Evolutionary conservation across 176 grass and related monocot species (phyloP).

Genomic region (Cenchrus americanus): DNA sequence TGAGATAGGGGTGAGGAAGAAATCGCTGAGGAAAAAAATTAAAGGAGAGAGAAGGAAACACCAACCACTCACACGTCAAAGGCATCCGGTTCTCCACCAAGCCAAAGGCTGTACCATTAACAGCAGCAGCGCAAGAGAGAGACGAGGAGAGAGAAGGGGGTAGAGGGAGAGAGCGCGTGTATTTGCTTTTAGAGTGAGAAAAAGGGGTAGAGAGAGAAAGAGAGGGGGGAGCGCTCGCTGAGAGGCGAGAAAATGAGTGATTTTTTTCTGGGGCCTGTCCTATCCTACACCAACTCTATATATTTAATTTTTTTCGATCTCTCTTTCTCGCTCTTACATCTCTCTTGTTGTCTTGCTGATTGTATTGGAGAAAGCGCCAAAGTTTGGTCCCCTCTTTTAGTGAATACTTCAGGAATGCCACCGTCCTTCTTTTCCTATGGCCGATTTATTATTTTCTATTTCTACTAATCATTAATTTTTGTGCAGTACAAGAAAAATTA

Average conservation of each 20-base stretch:
- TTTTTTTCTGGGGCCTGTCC: conserved; percentile 59
- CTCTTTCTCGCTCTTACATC: conserved; percentile 27
- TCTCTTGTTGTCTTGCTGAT: conserved; percentile 13
- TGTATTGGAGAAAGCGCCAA: not conserved
- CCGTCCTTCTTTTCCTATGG: not conserved
- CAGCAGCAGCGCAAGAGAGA: conserved; percentile 66
- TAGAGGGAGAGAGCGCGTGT: conserved; percentile 22
- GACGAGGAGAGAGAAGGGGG: conserved; percentile 35
- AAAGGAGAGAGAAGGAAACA: conserved; percentile 59
- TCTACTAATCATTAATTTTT: not conserved
- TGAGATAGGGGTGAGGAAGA: conserved; percentile 39
- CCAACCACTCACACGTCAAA: conserved; percentile 83
- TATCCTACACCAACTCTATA: conserved; percentile 66
- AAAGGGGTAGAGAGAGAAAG: not conserved
- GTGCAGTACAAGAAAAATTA: not conserved
- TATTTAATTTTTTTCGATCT: conserved; percentile 6
- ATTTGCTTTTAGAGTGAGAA: conserved; percentile 37
- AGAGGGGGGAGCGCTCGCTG: not conserved
- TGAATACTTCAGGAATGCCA: conserved; percentile 31
- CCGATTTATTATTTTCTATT: not conserved
- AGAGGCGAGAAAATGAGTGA: conserved; percentile 5
- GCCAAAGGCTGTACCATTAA: conserved; percentile 75
- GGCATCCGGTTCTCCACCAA: conserved; percentile 96
- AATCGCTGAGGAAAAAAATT: conserved; percentile 12
- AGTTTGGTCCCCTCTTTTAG: conserved; percentile 18